phyloP scores from a whole-genome alignment of 2,329 filamentous ascomycete species.

The Colletotrichum tofieldiae region DNA sequence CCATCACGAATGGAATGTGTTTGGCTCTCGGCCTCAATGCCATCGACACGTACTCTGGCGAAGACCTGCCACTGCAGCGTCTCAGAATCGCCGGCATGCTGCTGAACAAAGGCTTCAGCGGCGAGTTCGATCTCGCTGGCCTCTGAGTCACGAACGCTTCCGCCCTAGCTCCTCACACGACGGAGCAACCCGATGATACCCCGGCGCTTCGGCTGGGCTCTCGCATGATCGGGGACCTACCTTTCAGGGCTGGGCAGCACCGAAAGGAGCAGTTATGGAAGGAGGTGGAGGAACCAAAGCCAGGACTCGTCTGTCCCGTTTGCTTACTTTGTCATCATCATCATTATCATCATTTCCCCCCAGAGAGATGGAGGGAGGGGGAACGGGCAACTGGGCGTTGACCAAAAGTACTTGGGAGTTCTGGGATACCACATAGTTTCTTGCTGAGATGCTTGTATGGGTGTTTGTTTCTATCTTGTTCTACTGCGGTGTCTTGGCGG shows the following conservation, averaged over 20 bases:
- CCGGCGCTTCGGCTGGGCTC: background rate
- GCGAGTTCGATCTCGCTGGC: slow-evolving; percentile 68
- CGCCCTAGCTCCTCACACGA: background rate
- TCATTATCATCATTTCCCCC: background rate
- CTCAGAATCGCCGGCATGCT: slow-evolving; percentile 76
- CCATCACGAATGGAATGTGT: slow-evolving; percentile 81
- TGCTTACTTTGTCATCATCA: background rate
- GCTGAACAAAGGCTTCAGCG: slow-evolving; percentile 76
- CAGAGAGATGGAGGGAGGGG: background rate
- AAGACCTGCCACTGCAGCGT: slow-evolving; percentile 73
- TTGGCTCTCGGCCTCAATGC: slow-evolving; percentile 69
- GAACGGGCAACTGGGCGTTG: background rate
- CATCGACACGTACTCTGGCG: slow-evolving; percentile 62
- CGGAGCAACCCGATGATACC: too few species aligned
- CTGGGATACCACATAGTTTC: slow-evolving; percentile 19
- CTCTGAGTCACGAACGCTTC: slow-evolving; percentile 47
- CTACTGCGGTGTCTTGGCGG: background rate
- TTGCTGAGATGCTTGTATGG: slow-evolving; percentile 9
- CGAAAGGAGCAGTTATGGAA: background rate
- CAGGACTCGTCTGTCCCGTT: background rate
- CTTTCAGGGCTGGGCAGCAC: background rate
- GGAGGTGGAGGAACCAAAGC: background rate
- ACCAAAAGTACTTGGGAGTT: slow-evolving; percentile 11
- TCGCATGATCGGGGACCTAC: background rate
- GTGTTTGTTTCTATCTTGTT: slow-evolving; percentile 4